Percentiles rank a stretch among this genome's conserved stretches.
These are phyloP conservation scores for Pinus taeda DNA, from an alignment of 75 land plant species.

Conservation along the genomic window DNA sequence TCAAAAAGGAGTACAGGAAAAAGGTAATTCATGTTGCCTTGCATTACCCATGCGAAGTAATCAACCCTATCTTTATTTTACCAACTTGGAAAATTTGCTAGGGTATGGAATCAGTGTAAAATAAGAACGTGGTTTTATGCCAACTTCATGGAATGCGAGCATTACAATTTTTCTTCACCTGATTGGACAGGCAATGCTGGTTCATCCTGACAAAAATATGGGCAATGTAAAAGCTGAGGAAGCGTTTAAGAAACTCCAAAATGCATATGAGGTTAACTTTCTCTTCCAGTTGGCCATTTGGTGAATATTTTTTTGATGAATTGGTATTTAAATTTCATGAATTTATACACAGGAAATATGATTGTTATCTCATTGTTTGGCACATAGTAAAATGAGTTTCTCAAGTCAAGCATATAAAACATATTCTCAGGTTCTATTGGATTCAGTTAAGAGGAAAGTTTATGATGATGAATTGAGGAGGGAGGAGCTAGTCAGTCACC, in stretches of 20 bases:
- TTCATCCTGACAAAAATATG: slow-evolving; percentile 98
- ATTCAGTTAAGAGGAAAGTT: slow-evolving; percentile 71
- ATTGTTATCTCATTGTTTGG: neutral
- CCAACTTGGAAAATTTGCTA: neutral
- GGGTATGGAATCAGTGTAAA: neutral
- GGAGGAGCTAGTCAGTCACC: slow-evolving; percentile 73
- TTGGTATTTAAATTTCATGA: neutral
- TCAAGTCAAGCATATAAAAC: neutral
- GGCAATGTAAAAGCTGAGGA: slow-evolving; percentile 96
- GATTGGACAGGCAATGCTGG: slow-evolving; percentile 76
- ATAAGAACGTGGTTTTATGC: neutral
- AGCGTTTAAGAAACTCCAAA: slow-evolving; percentile 95
- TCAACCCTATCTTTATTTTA: neutral
- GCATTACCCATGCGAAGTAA: neutral
- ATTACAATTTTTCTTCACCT: neutral
- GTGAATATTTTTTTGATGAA: neutral
- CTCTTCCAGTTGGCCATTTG: slow-evolving; percentile 5
- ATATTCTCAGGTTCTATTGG: slow-evolving; percentile 64
- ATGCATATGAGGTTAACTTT: slow-evolving; percentile 89
- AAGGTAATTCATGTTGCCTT: slow-evolving; percentile 45
- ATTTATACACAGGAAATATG: neutral
- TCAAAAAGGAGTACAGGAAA: slow-evolving; percentile 88
- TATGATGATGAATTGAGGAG: slow-evolving; percentile 93
- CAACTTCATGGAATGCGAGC: neutral
- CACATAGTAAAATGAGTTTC: neutral